Percentiles rank a stretch among this genome's conserved stretches.
phyloP scores from a whole-genome alignment of 1,284 basidiomycete genomes.

The Apiotrichum mycotoxinovorans region DNA sequence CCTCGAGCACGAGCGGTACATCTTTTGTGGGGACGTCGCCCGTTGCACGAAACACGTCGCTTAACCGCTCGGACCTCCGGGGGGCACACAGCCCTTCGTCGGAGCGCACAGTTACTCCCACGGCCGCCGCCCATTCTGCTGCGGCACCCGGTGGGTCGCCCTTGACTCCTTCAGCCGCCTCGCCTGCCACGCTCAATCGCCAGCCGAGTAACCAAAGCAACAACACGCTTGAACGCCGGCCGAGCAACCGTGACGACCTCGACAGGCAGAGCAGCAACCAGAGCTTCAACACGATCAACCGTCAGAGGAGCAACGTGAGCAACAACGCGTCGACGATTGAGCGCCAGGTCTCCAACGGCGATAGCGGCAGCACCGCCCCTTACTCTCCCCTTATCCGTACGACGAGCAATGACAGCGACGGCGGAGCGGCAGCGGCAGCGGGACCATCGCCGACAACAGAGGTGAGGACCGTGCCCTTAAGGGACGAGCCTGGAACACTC shows the following conservation, averaged over 20 bases:
- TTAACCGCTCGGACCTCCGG: background rate
- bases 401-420: background rate
- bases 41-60: background rate
- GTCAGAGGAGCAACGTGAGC: background rate
- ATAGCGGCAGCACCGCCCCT: background rate
- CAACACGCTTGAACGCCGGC: background rate
- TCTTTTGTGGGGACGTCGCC: background rate
- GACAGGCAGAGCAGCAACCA: background rate
- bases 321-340: background rate
- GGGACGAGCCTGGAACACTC: background rate
- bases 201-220: background rate
- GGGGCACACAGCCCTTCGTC: background rate
- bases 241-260: background rate
- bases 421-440: background rate
- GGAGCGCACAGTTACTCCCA: conserved; percentile 6
- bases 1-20: too few species aligned
- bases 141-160: background rate
- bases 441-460: background rate
- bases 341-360: background rate
- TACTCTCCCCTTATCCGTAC: background rate
- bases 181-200: background rate
- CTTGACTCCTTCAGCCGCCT: background rate
- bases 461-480: background rate
- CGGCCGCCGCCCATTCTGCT: background rate
- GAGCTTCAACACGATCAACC: background rate